Percentiles rank a stretch among this genome's conserved stretches.
Conservation (phyloP, 2,329 filamentous ascomycete genomes). For the Diplodia scrobiculata region DNA sequence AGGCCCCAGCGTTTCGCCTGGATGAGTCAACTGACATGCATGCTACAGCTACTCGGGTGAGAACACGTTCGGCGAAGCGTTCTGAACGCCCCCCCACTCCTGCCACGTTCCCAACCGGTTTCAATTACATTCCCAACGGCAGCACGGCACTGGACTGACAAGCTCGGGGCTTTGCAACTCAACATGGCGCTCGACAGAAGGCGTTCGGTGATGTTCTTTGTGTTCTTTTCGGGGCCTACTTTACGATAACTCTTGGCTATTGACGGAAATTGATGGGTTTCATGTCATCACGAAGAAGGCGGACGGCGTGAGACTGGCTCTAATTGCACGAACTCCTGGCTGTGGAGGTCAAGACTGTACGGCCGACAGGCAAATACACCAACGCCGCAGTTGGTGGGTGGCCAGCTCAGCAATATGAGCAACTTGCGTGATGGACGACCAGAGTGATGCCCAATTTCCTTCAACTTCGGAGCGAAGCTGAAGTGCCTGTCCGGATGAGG, state of each 20-base stretch:
- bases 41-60: slow-evolving; percentile 81
- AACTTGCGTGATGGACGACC: background rate
- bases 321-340: background rate
- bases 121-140: slow-evolving; percentile 19
- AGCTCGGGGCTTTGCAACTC: slow-evolving; percentile 14
- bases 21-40: background rate
- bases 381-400: background rate
- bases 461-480: background rate
- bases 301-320: background rate
- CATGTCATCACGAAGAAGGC: slow-evolving; percentile 2
- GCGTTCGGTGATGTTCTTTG: slow-evolving; percentile 36
- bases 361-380: background rate
- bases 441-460: background rate
- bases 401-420: background rate
- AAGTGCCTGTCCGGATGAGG: background rate
- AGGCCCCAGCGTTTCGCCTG: background rate
- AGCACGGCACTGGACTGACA: slow-evolving; percentile 13
- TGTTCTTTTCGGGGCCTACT: slow-evolving; percentile 30
- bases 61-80: slow-evolving; percentile 81
- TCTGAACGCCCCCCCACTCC: slow-evolving; percentile 20
- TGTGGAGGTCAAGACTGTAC: background rate
- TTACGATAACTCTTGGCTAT: slow-evolving; percentile 10
- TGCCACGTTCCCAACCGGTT: slow-evolving; percentile 19
- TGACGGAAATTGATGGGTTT: slow-evolving; percentile 25
- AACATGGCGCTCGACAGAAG: slow-evolving; percentile 33